A percentile compares a stretch with the other conserved stretches of the same genome.
Evolutionary conservation across 139 green algal species (phyloP).

Genomic region (Trebouxia sp.): DNA sequence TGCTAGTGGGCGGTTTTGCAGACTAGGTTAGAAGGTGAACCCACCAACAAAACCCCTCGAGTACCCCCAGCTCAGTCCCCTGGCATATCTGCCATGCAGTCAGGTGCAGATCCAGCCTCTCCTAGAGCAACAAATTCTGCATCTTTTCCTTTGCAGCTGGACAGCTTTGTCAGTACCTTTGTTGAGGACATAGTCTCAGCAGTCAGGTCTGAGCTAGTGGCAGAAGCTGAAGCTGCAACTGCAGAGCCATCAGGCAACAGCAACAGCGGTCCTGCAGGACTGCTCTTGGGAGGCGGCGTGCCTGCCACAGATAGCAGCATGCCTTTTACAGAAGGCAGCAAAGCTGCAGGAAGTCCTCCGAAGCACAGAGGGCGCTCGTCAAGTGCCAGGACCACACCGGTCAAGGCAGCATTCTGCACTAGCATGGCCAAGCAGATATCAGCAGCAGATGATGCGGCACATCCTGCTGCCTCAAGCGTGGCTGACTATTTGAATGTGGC

Average conservation of each 20-base stretch:
- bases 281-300: too few relatives aligned
- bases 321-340: slow-evolving; percentile 9
- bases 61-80: slow-evolving; percentile 15
- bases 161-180: slow-evolving; percentile 1
- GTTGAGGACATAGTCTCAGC: neutral
- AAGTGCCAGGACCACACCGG: neutral
- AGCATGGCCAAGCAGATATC: too few relatives aligned
- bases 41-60: neutral
- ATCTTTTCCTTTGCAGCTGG: neutral
- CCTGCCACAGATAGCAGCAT: neutral
- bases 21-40: slow-evolving; percentile 2
- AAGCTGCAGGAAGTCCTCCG: neutral
- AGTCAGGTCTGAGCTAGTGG: neutral
- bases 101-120: neutral
- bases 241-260: neutral
- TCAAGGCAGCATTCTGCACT: too few relatives aligned
- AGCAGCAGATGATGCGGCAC: too few relatives aligned
- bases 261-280: too few relatives aligned
- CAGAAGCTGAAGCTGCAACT: too few relatives aligned
- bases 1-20: too few relatives aligned
- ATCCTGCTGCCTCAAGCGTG: too few relatives aligned
- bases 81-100: neutral
- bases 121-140: neutral
- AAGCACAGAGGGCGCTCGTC: neutral
- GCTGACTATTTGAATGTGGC: too few relatives aligned